Evolutionary conservation across 176 grass and related monocot species (phyloP), one percentile per base, ranked within the genome.

Genomic region (Carex parvula): DNA sequence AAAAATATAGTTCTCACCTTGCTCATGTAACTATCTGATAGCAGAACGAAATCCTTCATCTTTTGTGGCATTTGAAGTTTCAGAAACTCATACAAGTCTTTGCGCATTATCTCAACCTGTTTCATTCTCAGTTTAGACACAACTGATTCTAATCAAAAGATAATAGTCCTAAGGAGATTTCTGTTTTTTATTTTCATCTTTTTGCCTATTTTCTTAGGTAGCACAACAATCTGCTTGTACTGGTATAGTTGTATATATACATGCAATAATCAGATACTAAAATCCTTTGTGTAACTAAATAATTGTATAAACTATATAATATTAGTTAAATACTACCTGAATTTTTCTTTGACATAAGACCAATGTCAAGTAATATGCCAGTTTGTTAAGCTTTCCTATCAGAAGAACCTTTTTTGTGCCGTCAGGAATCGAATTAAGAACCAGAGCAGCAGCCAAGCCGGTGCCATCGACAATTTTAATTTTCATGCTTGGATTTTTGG

Each of bases 401-500:
- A 98, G 79, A 79, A 95, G 6, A 15, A 95, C 85, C 85, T 82
- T 86, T 66, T 87, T 70, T 84, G 84, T 98, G 39, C 89, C 86
- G 42, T 37, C 44, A 37, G 95, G 92, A 26, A 98, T 87, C 26
- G 42, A 86, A 2, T 98, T 84, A 70, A 98, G 32, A 82, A 93
- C 91, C 56, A 98, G 85, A 6, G 91, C 95, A 90, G 95, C 86
- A 86, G 95, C 95, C 89, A 98, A 83, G 84, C 95, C 87, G 39
- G 85, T 98, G 54, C 92, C 95, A 70, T 98, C 95, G 5, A 98
- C 95, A 41, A 98, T 87, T 84, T 84, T 93, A 60, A 93, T 80
- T 16, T 87, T 83, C 78, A 93, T 77, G 29, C 94, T 89, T 70
- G 91, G 91, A 69, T 91, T 91, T 75, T 98, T 98, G 53, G 88